phyloP scores from a whole-genome alignment of 1,284 basidiomycete species.

The Cutaneotrichosporon sp. region DNA sequence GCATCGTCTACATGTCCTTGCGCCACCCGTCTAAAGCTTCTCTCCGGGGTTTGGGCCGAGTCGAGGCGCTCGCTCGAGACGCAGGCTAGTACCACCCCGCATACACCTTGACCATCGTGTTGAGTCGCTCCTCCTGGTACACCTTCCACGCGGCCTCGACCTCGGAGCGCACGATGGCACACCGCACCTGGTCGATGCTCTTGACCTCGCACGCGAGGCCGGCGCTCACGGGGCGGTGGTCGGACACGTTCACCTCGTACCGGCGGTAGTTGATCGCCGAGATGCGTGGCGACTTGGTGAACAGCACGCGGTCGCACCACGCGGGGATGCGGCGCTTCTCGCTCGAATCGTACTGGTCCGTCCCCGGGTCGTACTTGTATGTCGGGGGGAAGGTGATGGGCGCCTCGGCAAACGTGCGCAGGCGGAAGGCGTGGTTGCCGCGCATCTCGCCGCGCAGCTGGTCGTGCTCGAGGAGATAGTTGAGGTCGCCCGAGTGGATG shows the following conservation, averaged over 20 bases:
- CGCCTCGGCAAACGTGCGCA: slow-evolving; percentile 81
- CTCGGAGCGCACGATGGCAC: slow-evolving; percentile 61
- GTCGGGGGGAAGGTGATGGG: slow-evolving; percentile 82
- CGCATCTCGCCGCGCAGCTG: slow-evolving; percentile 88
- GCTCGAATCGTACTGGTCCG: slow-evolving; percentile 78
- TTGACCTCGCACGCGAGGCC: slow-evolving; percentile 73
- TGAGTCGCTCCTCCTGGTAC: slow-evolving; percentile 62
- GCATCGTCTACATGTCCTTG: not conserved
- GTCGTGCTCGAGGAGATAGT: slow-evolving; percentile 72
- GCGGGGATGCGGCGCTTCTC: slow-evolving; percentile 87
- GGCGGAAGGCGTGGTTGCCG: slow-evolving; percentile 77
- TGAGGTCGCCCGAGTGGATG: slow-evolving; percentile 66
- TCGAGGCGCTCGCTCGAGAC: not conserved
- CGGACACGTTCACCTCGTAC: slow-evolving; percentile 80
- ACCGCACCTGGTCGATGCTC: slow-evolving; percentile 63
- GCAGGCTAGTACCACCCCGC: slow-evolving; percentile 18
- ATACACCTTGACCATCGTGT: slow-evolving; percentile 53
- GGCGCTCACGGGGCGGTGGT: slow-evolving; percentile 84
- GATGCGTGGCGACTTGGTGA: slow-evolving; percentile 66
- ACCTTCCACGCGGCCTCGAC: slow-evolving; percentile 64
- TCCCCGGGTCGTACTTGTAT: slow-evolving; percentile 89
- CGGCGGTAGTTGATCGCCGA: slow-evolving; percentile 67
- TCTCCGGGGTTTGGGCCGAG: too few species aligned
- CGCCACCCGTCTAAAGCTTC: too few species aligned
- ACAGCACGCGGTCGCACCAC: slow-evolving; percentile 95